Percentiles rank a stretch among this genome's conserved stretches.
phyloP scores from a whole-genome alignment of 2,329 filamentous ascomycete genomes.

The Leptodontidium sp. region DNA sequence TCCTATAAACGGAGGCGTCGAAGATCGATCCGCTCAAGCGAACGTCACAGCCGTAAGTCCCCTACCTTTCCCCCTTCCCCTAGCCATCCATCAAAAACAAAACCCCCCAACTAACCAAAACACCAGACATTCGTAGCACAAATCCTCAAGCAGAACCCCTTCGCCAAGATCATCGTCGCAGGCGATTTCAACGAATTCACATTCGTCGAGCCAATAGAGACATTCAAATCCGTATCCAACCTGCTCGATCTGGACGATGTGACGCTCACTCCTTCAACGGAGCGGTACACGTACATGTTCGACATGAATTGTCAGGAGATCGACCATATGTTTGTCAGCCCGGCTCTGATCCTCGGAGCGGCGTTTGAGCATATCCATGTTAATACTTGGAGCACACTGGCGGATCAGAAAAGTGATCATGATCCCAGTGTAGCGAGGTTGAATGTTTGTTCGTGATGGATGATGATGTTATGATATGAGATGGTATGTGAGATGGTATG shows the following conservation, averaged over 20 bases:
- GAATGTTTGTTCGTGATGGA: constrained; percentile 52
- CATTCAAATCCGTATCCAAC: constrained; percentile 61
- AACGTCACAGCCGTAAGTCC: constrained; percentile 62
- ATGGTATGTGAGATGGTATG: neutral
- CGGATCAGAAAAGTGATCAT: constrained; percentile 69
- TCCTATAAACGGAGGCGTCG: constrained; percentile 60
- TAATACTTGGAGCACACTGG: constrained; percentile 70
- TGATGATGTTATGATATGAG: neutral
- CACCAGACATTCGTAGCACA: constrained; percentile 60
- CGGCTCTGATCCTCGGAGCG: constrained; percentile 54
- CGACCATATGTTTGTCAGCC: constrained; percentile 70
- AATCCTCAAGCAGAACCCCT: constrained; percentile 63
- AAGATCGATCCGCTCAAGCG: constrained; percentile 63
- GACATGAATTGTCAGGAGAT: constrained; percentile 75
- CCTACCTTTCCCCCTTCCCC: neutral
- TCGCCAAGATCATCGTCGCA: constrained; percentile 65
- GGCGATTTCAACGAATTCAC: constrained; percentile 80
- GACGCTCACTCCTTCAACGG: constrained; percentile 57
- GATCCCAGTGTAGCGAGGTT: constrained; percentile 72
- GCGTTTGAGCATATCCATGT: constrained; percentile 74
- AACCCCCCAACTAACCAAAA: neutral
- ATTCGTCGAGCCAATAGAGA: constrained; percentile 65
- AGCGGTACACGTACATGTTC: constrained; percentile 76
- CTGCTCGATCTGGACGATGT: constrained; percentile 70
- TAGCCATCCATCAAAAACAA: too few relatives aligned